phyloP scores from a whole-genome alignment of 2,329 filamentous ascomycete species.

The Cercospora sojina region DNA sequence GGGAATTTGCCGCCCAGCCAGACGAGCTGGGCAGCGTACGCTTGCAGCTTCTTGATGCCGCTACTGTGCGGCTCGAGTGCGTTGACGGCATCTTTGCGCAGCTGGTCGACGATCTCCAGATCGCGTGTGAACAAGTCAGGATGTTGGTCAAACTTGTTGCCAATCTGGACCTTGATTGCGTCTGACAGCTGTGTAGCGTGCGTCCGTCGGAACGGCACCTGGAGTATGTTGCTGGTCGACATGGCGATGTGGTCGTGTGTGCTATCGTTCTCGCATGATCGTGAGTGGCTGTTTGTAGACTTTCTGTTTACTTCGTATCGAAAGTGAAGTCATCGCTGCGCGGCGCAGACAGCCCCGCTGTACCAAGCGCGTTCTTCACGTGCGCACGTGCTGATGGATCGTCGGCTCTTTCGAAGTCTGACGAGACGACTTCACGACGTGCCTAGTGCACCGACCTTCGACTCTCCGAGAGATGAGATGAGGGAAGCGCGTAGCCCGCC shows the following conservation, averaged over 20 bases:
- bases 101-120: constrained; percentile 77
- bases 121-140: constrained; percentile 94
- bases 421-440: no score
- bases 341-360: background rate
- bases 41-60: constrained; percentile 82
- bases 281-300: background rate
- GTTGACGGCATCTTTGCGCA: constrained; percentile 83
- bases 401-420: background rate
- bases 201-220: constrained; percentile 85
- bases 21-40: constrained; percentile 86
- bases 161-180: constrained; percentile 92
- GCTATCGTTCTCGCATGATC: constrained; percentile 2
- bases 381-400: background rate
- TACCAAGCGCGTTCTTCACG: background rate
- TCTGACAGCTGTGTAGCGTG: constrained; percentile 73
- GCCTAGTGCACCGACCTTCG: no score
- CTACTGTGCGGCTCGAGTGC: constrained; percentile 84
- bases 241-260: constrained; percentile 18
- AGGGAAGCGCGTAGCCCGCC: no score
- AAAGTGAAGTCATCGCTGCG: constrained; percentile 11
- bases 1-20: constrained; percentile 96
- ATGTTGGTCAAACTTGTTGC: constrained; percentile 96
- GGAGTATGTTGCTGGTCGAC: constrained; percentile 60
- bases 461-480: no score
- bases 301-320: background rate